Evolutionary conservation across 306 rosid genomes (phyloP), one percentile per base, ranked within the genome.

Genomic region (Dryas octopetala): DNA sequence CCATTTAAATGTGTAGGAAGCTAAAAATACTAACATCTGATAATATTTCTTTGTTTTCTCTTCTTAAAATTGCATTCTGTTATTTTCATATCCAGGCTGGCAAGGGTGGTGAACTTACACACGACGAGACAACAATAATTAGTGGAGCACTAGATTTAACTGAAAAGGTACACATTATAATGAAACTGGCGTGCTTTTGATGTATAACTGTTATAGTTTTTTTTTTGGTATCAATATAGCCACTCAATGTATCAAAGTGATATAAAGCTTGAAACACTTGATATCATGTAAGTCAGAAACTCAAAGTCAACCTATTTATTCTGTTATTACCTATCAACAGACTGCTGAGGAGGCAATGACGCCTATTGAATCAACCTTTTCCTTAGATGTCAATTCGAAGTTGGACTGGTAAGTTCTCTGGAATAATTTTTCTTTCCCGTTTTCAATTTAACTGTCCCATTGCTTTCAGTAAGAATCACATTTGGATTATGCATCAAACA

Each of bases 341-440:
- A 93, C 91, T 60, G 98, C 98, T 68, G 97, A 89, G 83, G 96
- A 87, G 84, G 98, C 98, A 44, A 93, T 91, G 98, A 93, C 97
- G 19, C 98, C 98, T 67, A 93, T 93, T 79, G 98, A 93, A 73
- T 93, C 98, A 46, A 89, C 98, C 59, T 93, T 93, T 79, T 93
- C 98, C 60, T 83, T 93, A 85, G 92, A 91, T 83, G 97, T 93
- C 28, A 88, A 91, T 80, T 93, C 98, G 61, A 93, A 91, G 79
- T 77, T 93, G 90, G 97, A 93, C 84, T 93, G 97, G 98, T 94
- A 72, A 90, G 89, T 80, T 75, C 6, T 38, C 17, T 7, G 32
- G 66, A 68, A 32, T 71, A 11, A 17, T 73, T 65, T 62, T 51
- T 64, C 65, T 75, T 48, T 44, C 16, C 44, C 62, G 17, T 62